Evolutionary conservation across 1,284 basidiomycete species (phyloP).

Genomic region (Leccinum subfulvum): DNA sequence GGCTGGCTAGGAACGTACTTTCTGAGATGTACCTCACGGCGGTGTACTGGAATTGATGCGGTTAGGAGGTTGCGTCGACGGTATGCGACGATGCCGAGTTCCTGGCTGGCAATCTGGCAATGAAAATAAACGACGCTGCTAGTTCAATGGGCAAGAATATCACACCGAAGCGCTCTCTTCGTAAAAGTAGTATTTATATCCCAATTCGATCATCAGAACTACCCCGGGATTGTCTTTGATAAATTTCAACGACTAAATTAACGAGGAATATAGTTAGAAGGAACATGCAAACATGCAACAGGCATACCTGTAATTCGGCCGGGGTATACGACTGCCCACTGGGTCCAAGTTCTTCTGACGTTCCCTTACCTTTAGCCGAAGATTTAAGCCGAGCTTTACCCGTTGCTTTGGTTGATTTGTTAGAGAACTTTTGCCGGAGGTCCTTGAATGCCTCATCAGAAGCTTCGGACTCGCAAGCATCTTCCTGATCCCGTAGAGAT

Average conservation of each 20-base stretch:
- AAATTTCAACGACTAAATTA: conserved; percentile 44
- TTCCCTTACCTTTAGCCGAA: conserved; percentile 37
- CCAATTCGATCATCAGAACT: conserved; percentile 83
- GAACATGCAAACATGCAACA: background rate
- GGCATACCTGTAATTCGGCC: conserved; percentile 72
- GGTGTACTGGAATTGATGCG: conserved; percentile 81
- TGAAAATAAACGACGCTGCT: conserved; percentile 16
- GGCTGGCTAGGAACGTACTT: conserved; percentile 50
- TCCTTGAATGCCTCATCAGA: conserved; percentile 50
- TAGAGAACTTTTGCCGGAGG: conserved; percentile 49
- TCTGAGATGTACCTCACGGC: conserved; percentile 84
- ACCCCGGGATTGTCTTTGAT: conserved; percentile 75
- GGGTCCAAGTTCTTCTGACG: conserved; percentile 62
- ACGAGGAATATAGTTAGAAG: conserved; percentile 4
- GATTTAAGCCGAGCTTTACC: conserved; percentile 26
- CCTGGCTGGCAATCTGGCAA: conserved; percentile 68
- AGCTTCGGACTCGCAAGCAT: conserved; percentile 36
- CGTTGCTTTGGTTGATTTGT: conserved; percentile 35
- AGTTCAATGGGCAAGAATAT: background rate
- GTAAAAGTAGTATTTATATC: conserved; percentile 88
- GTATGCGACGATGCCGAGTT: conserved; percentile 82
- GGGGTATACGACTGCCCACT: conserved; percentile 81
- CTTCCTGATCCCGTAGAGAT: conserved; percentile 26
- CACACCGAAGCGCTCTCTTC: conserved; percentile 79
- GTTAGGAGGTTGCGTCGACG: conserved; percentile 77